Base-by-base conservation (phyloP, 176 grass and related monocot species). In the Lolium multiflorum region DNA sequence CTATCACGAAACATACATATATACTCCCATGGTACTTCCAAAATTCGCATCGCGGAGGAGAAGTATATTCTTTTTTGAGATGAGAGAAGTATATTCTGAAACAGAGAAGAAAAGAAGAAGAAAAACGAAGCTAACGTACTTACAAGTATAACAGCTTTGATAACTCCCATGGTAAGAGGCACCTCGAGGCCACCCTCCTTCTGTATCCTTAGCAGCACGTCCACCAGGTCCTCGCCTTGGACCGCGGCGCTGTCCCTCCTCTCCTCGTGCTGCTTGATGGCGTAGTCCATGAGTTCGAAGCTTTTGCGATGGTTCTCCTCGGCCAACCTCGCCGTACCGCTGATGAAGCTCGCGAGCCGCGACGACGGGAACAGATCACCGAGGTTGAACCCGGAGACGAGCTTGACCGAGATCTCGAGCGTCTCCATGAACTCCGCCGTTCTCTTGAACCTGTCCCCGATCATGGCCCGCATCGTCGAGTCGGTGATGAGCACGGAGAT, bases 191-290 rank as follows among this genome's bases (percentile, higher is more conserved):
- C 60, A 38, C 67, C 88, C 49, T 89, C 70, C 38, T 59, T 81
- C 59, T 76, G 59, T 3, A 89, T 68, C 58, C 82, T 48, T 1
- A 85, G 12, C 20, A 89, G 77, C 70, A 76, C 69, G 26, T 85
- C 88, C 9, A 89, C 9, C 0, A 86, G 15, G 20, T 81, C 85
- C 41, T 76, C 74, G 25, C 78, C 75, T 1, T 71, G 64, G 0
- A 31, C 14, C 7, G 9, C 3, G 13, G 41, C n/a, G 2, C 41
- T 0, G 20, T 46, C 48, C 49, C 70, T 81, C 9, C 24, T 13
- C 69, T 89, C 77, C 48, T 85, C 16, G 50, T 89, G 82, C 38
- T 89, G 70, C 25, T 15, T 47, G 82, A 85, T 81, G 35, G 71
- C 59, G 50, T 9, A 49, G 5, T 89, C 88, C 66, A 85, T 85